Evolutionary conservation across 345 rosid genomes (phyloP).

Genomic region (Gossypium herbaceum): DNA sequence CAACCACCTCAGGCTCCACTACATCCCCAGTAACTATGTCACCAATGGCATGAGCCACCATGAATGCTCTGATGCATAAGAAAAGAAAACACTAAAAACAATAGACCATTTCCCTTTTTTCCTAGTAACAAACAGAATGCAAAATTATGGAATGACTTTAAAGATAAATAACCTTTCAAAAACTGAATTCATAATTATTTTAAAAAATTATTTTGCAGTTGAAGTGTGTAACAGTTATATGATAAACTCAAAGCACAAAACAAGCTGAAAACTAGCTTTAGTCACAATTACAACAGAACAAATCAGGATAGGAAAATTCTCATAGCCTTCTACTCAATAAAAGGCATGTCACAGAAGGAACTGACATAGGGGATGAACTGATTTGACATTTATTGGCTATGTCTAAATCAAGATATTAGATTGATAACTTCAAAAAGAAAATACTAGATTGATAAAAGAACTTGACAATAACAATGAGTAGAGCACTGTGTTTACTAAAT

Average conservation of each 20-base stretch:
- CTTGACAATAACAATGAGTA: background rate
- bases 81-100: slow-evolving; percentile 9
- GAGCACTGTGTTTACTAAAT: background rate
- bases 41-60: slow-evolving; percentile 84
- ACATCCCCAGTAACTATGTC: slow-evolving; percentile 76
- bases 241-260: background rate
- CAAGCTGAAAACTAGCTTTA: slow-evolving; percentile 4
- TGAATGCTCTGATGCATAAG: slow-evolving; percentile 56
- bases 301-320: background rate
- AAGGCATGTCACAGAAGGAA: background rate
- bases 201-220: background rate
- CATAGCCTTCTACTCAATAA: background rate
- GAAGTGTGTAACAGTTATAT: background rate
- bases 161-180: background rate
- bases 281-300: background rate
- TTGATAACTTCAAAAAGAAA: background rate
- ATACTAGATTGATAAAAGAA: background rate
- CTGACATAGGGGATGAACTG: background rate
- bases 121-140: background rate
- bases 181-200: background rate
- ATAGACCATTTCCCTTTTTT: slow-evolving; percentile 3
- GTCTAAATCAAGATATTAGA: background rate
- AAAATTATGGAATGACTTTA: background rate
- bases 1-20: slow-evolving; percentile 83
- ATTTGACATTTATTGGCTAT: background rate